Conservation (phyloP, 805 yeast genomes). For the Grigorovia humatica region DNA sequence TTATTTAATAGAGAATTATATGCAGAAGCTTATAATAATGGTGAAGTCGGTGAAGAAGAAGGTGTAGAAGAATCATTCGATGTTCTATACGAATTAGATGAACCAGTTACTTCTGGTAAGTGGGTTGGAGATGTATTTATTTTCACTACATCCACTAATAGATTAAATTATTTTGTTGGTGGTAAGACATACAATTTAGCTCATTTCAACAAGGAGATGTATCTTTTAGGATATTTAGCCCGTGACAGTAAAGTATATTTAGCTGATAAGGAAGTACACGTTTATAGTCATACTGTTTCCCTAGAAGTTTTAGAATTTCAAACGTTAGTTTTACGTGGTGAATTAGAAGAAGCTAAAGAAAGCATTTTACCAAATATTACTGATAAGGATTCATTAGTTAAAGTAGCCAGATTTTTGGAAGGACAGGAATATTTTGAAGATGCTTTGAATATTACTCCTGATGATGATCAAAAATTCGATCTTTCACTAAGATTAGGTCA, state of each 20-base stretch:
- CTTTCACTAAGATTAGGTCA: constrained; percentile 71
- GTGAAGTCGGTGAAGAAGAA: constrained; percentile 60
- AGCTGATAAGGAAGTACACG: constrained; percentile 81
- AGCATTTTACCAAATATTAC: constrained; percentile 49
- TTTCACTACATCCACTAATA: constrained; percentile 75
- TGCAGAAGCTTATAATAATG: constrained; percentile 49
- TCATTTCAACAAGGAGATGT: constrained; percentile 83
- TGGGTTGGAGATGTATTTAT: constrained; percentile 98
- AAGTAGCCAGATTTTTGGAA: constrained; percentile 86
- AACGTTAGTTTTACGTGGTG: constrained; percentile 91
- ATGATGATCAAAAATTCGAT: constrained; percentile 84
- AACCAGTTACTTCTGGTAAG: constrained; percentile 74
- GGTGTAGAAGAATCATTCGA: constrained; percentile 85
- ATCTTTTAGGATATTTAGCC: constrained; percentile 79
- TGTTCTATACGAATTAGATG: constrained; percentile 72
- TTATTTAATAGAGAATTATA: constrained; percentile 61
- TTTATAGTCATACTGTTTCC: constrained; percentile 71
- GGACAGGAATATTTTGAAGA: constrained; percentile 81
- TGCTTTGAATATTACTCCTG: constrained; percentile 75
- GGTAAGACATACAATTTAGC: constrained; percentile 85
- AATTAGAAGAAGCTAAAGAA: constrained; percentile 69
- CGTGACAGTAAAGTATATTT: constrained; percentile 84
- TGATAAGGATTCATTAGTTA: constrained; percentile 50
- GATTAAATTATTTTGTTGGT: constrained; percentile 91
- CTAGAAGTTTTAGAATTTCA: constrained; percentile 88